Conservation (phyloP, 1,139 yeast genomes). For the Meyerozyma elateridarum region DNA sequence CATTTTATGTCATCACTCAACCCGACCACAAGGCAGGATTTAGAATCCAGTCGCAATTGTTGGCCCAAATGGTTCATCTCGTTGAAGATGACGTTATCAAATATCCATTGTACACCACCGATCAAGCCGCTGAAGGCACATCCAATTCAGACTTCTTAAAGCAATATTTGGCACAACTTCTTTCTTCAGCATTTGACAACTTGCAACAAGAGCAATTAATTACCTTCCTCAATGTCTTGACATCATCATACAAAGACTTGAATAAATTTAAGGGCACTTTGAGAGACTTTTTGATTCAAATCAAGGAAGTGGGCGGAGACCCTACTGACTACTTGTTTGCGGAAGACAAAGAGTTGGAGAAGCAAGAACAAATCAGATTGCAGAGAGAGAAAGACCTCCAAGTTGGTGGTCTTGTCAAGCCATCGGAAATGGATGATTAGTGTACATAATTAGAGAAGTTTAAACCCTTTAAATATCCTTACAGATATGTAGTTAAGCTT, state of each 20-base stretch:
- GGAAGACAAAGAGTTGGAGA: constrained; percentile 83
- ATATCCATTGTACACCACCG: constrained; percentile 69
- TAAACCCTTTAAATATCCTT: no score
- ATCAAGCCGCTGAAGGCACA: constrained; percentile 80
- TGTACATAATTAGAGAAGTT: no score
- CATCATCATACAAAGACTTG: constrained; percentile 68
- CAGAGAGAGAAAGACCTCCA: constrained; percentile 80
- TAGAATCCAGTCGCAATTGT: constrained; percentile 76
- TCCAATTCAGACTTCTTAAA: constrained; percentile 74
- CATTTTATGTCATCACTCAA: constrained; percentile 90
- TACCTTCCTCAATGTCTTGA: constrained; percentile 74
- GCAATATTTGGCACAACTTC: constrained; percentile 77
- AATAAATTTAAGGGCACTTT: constrained; percentile 76
- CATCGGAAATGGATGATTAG: constrained; percentile 95
- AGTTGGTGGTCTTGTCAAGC: constrained; percentile 92
- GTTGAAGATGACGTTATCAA: constrained; percentile 73
- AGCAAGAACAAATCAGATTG: constrained; percentile 58
- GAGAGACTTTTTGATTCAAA: constrained; percentile 94
- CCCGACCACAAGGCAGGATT: constrained; percentile 98
- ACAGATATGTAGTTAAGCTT: no score
- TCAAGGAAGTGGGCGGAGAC: constrained; percentile 94
- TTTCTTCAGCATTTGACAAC: constrained; percentile 86
- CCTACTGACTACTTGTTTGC: constrained; percentile 89
- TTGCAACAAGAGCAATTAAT: constrained; percentile 78
- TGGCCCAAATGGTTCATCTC: constrained; percentile 78